phyloP scores from a whole-genome alignment of 1,284 basidiomycete genomes.

The Inonotus hispidus region DNA sequence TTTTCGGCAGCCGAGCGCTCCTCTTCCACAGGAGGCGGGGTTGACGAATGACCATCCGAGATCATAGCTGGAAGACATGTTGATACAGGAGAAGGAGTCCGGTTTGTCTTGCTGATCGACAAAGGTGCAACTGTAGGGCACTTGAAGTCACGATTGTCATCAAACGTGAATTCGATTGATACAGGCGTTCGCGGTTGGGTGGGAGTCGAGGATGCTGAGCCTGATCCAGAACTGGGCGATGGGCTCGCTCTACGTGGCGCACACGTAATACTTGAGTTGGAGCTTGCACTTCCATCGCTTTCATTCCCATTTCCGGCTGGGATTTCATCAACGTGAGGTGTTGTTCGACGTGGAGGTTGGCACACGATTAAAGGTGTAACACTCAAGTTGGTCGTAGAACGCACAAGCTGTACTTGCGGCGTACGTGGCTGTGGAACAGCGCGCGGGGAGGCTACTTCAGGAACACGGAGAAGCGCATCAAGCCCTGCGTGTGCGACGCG shows the following conservation, averaged over 20 bases:
- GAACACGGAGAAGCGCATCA: constrained; percentile 13
- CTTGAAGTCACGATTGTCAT: constrained; percentile 30
- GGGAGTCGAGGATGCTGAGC: constrained; percentile 28
- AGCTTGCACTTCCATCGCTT: constrained; percentile 20
- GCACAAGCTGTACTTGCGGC: constrained; percentile 1
- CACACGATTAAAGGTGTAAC: constrained; percentile 10
- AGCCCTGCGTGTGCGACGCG: constrained; percentile 1
- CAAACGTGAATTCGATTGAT: constrained; percentile 32
- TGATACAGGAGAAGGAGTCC: not conserved
- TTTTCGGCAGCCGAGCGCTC: not conserved
- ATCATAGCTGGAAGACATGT: not conserved
- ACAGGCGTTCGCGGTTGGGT: constrained; percentile 35
- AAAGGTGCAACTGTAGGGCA: constrained; percentile 33
- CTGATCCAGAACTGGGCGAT: constrained; percentile 27
- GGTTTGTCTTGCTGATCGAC: constrained; percentile 31
- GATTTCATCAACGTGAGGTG: constrained; percentile 3
- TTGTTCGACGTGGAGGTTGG: not conserved
- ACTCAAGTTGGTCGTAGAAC: constrained; percentile 7
- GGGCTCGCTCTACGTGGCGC: constrained; percentile 23
- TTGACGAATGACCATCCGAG: not conserved
- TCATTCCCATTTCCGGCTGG: constrained; percentile 6
- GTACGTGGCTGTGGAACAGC: not conserved
- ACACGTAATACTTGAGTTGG: constrained; percentile 21
- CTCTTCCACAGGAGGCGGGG: not conserved
- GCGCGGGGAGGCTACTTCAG: constrained; percentile 3